phyloP scores from a whole-genome alignment of 345 rosid species.

The Streptanthus diversifolius region DNA sequence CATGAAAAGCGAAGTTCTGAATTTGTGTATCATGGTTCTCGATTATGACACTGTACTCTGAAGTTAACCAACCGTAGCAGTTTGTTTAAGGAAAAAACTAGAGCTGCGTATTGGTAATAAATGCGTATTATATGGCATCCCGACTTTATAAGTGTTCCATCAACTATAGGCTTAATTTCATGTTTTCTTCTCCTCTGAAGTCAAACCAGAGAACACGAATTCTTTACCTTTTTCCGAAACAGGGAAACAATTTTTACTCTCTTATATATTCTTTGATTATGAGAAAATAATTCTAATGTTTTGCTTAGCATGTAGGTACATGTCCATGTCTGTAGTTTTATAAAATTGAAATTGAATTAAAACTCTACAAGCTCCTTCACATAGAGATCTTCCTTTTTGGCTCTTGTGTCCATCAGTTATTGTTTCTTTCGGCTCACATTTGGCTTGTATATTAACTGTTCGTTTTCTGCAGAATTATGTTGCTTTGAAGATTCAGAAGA shows the following conservation, averaged over 20 bases:
- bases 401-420: not conserved
- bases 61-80: conserved; percentile 3
- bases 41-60: not conserved
- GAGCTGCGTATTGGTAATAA: not conserved
- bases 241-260: not conserved
- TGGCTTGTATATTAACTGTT: not conserved
- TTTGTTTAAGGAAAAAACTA: not conserved
- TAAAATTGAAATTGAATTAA: not conserved
- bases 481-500: conserved; percentile 97
- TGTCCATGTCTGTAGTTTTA: not conserved
- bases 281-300: not conserved
- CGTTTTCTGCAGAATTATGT: conserved; percentile 49
- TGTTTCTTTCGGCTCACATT: not conserved
- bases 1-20: not conserved
- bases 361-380: not conserved
- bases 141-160: not conserved
- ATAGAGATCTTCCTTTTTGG: not conserved
- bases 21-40: conserved; percentile 7
- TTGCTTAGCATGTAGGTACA: not conserved
- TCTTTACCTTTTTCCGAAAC: not conserved
- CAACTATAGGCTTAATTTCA: not conserved
- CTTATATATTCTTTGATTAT: not conserved
- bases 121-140: not conserved
- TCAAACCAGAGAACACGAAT: not conserved
- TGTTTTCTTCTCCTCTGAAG: not conserved